These are phyloP conservation scores for Septoria linicola DNA, from an alignment of 2,329 filamentous ascomycete genomes.

Conservation along the genomic window DNA sequence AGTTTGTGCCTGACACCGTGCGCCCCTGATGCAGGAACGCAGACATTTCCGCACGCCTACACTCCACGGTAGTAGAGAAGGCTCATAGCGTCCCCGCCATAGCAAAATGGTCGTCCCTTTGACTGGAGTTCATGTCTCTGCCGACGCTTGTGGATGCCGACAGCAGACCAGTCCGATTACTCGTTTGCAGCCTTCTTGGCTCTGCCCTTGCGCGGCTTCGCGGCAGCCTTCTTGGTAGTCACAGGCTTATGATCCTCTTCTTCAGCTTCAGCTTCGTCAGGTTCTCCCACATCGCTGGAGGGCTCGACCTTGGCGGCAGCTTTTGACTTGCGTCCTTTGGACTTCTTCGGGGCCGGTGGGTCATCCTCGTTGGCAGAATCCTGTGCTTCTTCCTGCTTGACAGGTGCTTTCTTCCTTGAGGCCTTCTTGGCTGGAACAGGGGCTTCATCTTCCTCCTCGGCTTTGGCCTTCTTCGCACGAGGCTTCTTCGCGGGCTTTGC, in stretches of 20 bases:
- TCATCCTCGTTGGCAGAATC: constrained; percentile 21
- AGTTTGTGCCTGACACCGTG: no score
- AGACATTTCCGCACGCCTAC: background rate
- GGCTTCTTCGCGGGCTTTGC: constrained; percentile 10
- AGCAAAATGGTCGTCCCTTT: background rate
- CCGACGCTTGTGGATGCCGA: background rate
- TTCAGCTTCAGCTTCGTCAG: constrained; percentile 20
- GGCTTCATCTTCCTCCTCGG: constrained; percentile 23
- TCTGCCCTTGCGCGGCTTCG: constrained; percentile 37
- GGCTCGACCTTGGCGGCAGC: constrained; percentile 30
- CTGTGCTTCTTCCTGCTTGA: constrained; percentile 20
- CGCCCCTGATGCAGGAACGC: no score
- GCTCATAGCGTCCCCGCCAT: background rate
- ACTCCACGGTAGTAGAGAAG: no score
- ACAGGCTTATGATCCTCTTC: constrained; percentile 35
- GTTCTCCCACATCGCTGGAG: constrained; percentile 17
- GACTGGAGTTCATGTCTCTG: background rate
- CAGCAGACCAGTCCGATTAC: constrained; percentile 6
- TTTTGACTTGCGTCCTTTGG: constrained; percentile 33
- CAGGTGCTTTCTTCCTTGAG: constrained; percentile 26
- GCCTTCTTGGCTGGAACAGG: constrained; percentile 26
- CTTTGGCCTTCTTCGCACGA: constrained; percentile 11
- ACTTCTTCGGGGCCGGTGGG: constrained; percentile 26
- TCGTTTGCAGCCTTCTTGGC: constrained; percentile 32
- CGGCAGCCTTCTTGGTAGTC: constrained; percentile 32